Base-by-base conservation (phyloP, 352 stramenopile genomes). In the Globisporangium orthogonon region DNA sequence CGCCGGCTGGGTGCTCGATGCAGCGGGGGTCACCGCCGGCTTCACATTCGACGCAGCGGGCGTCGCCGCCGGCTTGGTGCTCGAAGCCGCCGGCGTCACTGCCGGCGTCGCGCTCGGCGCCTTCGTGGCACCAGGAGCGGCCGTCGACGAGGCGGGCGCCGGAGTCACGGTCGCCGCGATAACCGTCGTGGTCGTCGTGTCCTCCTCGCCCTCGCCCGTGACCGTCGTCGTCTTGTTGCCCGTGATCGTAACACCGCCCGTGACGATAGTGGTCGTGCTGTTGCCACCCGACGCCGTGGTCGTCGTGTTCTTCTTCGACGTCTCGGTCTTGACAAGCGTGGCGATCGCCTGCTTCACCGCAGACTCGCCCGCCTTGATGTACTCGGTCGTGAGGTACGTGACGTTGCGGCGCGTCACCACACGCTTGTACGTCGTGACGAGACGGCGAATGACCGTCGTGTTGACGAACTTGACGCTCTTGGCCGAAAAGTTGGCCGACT, bases 391-490 rank as follows among this genome's bases (percentile, higher is more conserved):
- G 35, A 70, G 59, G 59, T 69, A 73, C 60, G 67, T 59, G 9
- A 62, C 62, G 33, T 61, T 56, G 17, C 46, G 53, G 17, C 56
- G 37, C n/a, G 60, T 70, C 4, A 51, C 31, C 17, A 60, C 48
- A 45, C 62, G 56, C 55, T 71, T 73, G 37, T 76, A 66, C 0
- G 46, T 54, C 39, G 67, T 73, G 45, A 73, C 60, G 49, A 69
- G 54, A 35, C 61, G 52, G 31, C 67, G 56, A 45, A 76, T 68
- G 17, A 63, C 60, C 51, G 61, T 75, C 30, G 71, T 71, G 57
- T 84, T 86, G 44, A 62, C 69, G 23, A 89, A 60, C 46, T 66
- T 71, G 50, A 63, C 58, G 35, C 33, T 50, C 31, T 66, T 63
- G 4, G 69, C 53, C 54, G 72, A 71, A 69, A 83, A 87, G 11